These are phyloP conservation scores for Chrysochromulina tobinii DNA, from an alignment of 78 protist species.

Conservation along the genomic window DNA sequence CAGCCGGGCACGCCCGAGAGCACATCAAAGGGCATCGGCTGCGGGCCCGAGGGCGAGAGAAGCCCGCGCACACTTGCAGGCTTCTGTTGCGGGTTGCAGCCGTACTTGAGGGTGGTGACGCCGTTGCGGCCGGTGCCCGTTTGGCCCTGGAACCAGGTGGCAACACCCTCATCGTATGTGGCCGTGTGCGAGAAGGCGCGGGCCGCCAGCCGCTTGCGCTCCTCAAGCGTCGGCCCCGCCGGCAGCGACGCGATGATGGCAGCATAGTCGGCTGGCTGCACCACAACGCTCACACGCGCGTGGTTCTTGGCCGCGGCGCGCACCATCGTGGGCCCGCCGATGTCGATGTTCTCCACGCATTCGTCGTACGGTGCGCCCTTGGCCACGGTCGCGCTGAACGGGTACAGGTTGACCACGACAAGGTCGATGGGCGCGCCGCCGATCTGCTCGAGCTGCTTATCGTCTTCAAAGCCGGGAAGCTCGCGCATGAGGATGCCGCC, in stretches of 20 bases:
- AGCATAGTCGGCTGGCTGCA: constrained; percentile 11
- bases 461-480: constrained; percentile 12
- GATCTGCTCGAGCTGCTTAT: constrained; percentile 15
- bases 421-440: constrained; percentile 48
- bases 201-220: constrained; percentile 19
- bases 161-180: constrained; percentile 43
- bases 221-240: constrained; percentile 14
- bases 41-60: not conserved
- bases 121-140: not conserved
- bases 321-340: constrained; percentile 64
- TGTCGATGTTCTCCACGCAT: constrained; percentile 64
- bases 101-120: constrained; percentile 65
- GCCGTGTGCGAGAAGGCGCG: constrained; percentile 56
- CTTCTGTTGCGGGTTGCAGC: constrained; percentile 85
- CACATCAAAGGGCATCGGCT: constrained; percentile 32
- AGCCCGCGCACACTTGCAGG: constrained; percentile 20
- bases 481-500: constrained; percentile 49
- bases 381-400: constrained; percentile 57
- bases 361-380: constrained; percentile 46
- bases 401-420: constrained; percentile 54
- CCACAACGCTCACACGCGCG: constrained; percentile 32
- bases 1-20: constrained; percentile 73
- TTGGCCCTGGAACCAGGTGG: constrained; percentile 21
- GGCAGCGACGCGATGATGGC: not conserved
- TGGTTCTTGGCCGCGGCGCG: constrained; percentile 58